Evolutionary conservation across 306 rosid species (phyloP).

Genomic region (Fagus crenata): DNA sequence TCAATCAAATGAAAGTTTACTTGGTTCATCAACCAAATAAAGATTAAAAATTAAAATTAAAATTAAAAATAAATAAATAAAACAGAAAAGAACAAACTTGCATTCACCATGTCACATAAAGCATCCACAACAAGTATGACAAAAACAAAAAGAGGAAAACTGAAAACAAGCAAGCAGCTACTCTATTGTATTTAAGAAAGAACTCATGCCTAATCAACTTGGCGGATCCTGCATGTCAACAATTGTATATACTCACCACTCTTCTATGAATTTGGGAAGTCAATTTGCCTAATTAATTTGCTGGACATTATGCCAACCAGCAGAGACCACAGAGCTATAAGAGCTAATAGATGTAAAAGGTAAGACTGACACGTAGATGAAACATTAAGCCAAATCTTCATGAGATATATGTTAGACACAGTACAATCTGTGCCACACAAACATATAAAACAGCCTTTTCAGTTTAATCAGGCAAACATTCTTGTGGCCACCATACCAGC

Average conservation of each 20-base stretch:
- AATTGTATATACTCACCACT: background rate
- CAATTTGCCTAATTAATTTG: background rate
- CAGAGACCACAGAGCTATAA: background rate
- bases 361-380: slow-evolving; percentile 11
- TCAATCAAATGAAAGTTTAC: slow-evolving; percentile 1
- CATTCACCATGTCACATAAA: background rate
- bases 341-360: background rate
- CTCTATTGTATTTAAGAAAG: background rate
- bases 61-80: background rate
- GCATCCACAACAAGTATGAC: background rate
- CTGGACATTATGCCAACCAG: background rate
- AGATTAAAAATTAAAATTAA: too few species aligned
- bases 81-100: background rate
- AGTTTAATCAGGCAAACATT: slow-evolving; percentile 24
- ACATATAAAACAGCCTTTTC: slow-evolving; percentile 26
- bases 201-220: background rate
- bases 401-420: slow-evolving; percentile 9
- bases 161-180: background rate
- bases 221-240: background rate
- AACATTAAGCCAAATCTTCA: slow-evolving; percentile 25
- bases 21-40: background rate
- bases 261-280: background rate
- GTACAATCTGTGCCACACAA: slow-evolving; percentile 12
- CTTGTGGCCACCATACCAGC: slow-evolving; percentile 3
- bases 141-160: background rate